A percentile compares a stretch with the other conserved stretches of the same genome.
These are phyloP conservation scores for Artomyces pyxidatus DNA, from an alignment of 768 basidiomycete species.

Conservation along the genomic window DNA sequence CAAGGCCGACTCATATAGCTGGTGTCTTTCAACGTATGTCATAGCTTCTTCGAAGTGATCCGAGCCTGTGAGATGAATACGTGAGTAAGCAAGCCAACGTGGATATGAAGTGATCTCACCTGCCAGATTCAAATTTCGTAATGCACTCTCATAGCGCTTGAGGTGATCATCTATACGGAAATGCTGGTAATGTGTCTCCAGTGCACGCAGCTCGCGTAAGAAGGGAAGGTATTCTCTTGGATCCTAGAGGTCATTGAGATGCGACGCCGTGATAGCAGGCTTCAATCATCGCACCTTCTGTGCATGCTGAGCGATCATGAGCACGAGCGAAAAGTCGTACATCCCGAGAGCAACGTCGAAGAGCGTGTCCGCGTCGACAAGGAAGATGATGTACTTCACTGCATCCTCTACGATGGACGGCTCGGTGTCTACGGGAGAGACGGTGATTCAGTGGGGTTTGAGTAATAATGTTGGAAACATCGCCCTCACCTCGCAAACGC, in stretches of 20 bases:
- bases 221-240: conserved; percentile 97
- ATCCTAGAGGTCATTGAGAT: conserved; percentile 50
- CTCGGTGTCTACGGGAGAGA: conserved; percentile 36
- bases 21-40: conserved; percentile 70
- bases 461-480: background rate
- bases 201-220: conserved; percentile 76
- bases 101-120: conserved; percentile 31
- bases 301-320: conserved; percentile 94
- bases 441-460: background rate
- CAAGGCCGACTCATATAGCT: conserved; percentile 67
- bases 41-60: conserved; percentile 74
- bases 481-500: conserved; percentile 59
- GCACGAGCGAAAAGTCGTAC: conserved; percentile 95
- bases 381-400: conserved; percentile 96
- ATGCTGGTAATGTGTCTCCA: conserved; percentile 76
- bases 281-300: conserved; percentile 62
- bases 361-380: conserved; percentile 84
- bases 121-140: conserved; percentile 64
- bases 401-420: conserved; percentile 87
- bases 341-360: conserved; percentile 96
- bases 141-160: conserved; percentile 63
- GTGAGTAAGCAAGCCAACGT: background rate
- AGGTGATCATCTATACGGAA: conserved; percentile 94
- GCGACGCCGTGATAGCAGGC: background rate
- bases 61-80: conserved; percentile 34